Evolutionary conservation across 805 yeast genomes (phyloP), one percentile per base, ranked within the genome.

Genomic region (Brettanomyces nanus): DNA sequence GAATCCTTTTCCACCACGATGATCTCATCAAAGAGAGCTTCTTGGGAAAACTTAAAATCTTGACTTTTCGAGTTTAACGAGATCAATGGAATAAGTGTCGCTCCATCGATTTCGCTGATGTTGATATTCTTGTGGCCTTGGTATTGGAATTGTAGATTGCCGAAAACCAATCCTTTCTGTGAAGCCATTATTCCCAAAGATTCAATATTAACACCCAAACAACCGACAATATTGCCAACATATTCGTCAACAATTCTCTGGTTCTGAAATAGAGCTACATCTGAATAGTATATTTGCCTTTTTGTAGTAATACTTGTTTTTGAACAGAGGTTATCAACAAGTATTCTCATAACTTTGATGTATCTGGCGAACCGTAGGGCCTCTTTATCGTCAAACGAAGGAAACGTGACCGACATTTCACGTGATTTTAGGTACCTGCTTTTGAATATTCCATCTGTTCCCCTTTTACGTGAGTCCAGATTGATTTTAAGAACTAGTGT

Each of bases 221-320:
- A 50, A 3, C 46, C 33, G 4, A 68, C 56, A 1, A 78, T 40
- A 15, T 50, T 46, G 13, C 63, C 66, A 1, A 80, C 41, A 2
- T 62, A 49, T 3, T 50, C 39, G 36, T 69, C 68, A 1, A 74
- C 71, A 4, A 43, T 48, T 1, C 45, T 11, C 48, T 80, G 86
- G 3, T 45, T 50, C 15, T 52, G 43, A 51, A 75, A 80, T 15
- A 78, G 47, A 14, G 56, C 57, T 2, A 76, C 81, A 48, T 78
- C 77, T 35, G 63, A 63, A 52, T 80, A 80, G 56, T 63, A 80
- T 0, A 80, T 40, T 45, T 79, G 85, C 43, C 87, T 58, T 37
- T 65, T 64, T 1, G 84, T 66, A 1, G 70, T 61, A 15, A 38
- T 37, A 3, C 36, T 28, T 3, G 36, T 33, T 5, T 29, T 32